Conservation (phyloP, 192 early-diverging fungal species). For the Coemansia sp. region DNA sequence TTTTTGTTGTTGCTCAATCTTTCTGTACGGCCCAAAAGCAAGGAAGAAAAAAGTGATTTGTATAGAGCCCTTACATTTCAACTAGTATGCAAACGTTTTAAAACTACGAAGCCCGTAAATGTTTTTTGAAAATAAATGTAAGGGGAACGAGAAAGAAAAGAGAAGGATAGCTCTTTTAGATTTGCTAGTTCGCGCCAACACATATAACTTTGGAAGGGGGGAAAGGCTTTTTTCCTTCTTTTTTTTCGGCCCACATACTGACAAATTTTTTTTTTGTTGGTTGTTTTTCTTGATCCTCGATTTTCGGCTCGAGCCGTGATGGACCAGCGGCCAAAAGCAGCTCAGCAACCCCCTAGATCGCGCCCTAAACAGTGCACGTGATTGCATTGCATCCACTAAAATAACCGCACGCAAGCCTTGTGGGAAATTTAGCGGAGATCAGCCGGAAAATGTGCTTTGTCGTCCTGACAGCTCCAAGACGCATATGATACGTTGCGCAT, state of each 20-base stretch:
- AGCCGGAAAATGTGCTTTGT: not conserved
- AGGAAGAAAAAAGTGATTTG: not conserved
- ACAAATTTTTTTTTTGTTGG: not conserved
- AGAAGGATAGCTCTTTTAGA: constrained; percentile 23
- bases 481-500: too few relatives aligned
- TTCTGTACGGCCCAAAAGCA: not conserved
- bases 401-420: too few relatives aligned
- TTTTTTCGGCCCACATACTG: not conserved
- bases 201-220: not conserved
- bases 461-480: too few relatives aligned
- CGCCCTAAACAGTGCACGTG: constrained; percentile 3
- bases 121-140: constrained; percentile 32
- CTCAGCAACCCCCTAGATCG: not conserved
- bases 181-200: not conserved
- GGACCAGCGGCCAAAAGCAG: not conserved
- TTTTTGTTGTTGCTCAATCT: not conserved
- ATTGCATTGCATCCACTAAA: not conserved
- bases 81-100: constrained; percentile 21
- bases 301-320: not conserved
- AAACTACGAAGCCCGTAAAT: constrained; percentile 44
- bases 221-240: not conserved
- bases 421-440: not conserved
- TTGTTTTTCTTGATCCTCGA: not conserved
- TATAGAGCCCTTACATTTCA: constrained; percentile 33
- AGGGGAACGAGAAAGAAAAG: constrained; percentile 10